Percentiles rank a stretch among this genome's conserved stretches.
phyloP scores from a whole-genome alignment of 106 monocot species.

The Dendrobium chrysotoxum region DNA sequence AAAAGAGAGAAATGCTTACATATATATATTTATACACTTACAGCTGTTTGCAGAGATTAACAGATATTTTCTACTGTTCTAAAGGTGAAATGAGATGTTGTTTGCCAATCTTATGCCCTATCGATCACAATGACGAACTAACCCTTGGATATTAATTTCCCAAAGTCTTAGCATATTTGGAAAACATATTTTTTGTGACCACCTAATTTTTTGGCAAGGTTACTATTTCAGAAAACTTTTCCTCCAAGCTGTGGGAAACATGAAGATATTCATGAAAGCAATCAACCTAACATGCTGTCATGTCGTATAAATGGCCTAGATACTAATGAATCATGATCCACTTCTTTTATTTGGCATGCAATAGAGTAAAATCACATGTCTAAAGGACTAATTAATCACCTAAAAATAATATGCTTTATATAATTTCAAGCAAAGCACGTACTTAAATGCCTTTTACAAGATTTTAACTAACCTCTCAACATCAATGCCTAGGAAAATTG shows the following conservation, averaged over 20 bases:
- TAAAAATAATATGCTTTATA: too few species aligned
- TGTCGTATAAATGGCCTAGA: neutral
- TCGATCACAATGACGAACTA: neutral
- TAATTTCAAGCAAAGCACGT: too few species aligned
- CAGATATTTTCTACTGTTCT: neutral
- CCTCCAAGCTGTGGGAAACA: neutral
- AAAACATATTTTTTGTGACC: neutral
- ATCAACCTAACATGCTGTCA: neutral
- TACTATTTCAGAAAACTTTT: neutral
- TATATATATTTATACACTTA: neutral
- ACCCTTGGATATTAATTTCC: constrained; percentile 5
- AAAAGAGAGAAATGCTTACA: neutral
- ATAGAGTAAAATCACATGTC: too few species aligned
- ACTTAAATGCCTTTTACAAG: too few species aligned
- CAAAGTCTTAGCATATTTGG: neutral
- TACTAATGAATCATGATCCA: neutral
- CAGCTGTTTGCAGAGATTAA: neutral
- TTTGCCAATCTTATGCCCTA: neutral
- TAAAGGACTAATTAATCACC: too few species aligned
- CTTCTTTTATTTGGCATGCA: too few species aligned
- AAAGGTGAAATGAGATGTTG: neutral
- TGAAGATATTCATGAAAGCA: neutral
- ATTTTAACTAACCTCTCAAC: too few species aligned
- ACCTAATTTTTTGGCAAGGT: neutral
- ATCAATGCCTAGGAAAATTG: too few species aligned